A percentile compares a stretch with the other conserved stretches of the same genome.
These are phyloP conservation scores for Botrytis deweyae DNA, from an alignment of 2,329 filamentous ascomycete species.

Conservation along the genomic window DNA sequence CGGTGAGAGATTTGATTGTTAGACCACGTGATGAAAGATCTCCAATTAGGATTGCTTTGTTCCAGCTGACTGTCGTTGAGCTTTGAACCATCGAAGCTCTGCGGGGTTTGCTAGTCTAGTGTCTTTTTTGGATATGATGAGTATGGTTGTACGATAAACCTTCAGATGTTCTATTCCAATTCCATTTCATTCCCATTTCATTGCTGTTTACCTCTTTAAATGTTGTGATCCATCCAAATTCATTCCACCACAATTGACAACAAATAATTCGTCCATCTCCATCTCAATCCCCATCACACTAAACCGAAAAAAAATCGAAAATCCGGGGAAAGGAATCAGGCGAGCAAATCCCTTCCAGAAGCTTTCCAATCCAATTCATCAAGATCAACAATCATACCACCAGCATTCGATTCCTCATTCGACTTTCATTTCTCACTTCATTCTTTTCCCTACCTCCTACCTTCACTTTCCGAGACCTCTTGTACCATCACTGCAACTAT, in stretches of 20 bases:
- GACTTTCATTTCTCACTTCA: background rate
- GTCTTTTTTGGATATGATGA: background rate
- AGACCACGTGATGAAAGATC: background rate
- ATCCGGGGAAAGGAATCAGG: constrained; percentile 21
- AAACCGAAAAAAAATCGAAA: constrained; percentile 5
- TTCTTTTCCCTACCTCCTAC: background rate
- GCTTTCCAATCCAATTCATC: constrained; percentile 2
- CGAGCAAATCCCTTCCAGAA: constrained; percentile 17
- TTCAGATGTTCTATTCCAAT: background rate
- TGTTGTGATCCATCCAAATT: background rate
- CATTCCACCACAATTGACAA: background rate
- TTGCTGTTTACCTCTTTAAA: background rate
- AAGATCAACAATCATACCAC: constrained; percentile 21
- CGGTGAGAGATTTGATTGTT: background rate
- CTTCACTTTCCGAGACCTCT: background rate
- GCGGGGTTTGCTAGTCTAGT: background rate
- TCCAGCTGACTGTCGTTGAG: background rate
- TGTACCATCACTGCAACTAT: constrained; percentile 11
- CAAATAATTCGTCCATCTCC: background rate
- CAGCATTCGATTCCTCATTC: constrained; percentile 4
- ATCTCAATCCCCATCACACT: background rate
- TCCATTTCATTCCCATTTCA: background rate
- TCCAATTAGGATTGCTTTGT: constrained; percentile 12
- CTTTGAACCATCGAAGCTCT: constrained; percentile 1
- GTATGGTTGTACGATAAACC: background rate